phyloP scores from a whole-genome alignment of 169 alveolate species.

The Plasmodium berghei region DNA sequence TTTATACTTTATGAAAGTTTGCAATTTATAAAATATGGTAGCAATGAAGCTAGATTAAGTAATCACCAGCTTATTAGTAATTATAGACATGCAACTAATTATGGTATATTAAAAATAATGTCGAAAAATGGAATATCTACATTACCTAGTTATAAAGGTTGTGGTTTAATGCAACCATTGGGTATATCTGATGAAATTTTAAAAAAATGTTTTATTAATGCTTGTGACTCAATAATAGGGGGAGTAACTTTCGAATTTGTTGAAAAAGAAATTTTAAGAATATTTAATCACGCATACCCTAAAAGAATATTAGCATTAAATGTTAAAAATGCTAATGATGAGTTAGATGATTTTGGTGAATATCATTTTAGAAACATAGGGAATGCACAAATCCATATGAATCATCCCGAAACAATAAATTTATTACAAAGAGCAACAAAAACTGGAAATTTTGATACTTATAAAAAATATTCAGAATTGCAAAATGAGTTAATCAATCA shows the following conservation, averaged over 20 bases:
- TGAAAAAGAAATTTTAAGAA: slow-evolving; percentile 69
- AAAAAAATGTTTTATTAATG: slow-evolving; percentile 74
- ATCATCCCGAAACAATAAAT: slow-evolving; percentile 84
- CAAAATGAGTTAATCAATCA: slow-evolving; percentile 80
- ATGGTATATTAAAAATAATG: slow-evolving; percentile 82
- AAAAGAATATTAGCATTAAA: slow-evolving; percentile 72
- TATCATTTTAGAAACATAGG: slow-evolving; percentile 84
- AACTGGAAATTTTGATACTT: slow-evolving; percentile 75
- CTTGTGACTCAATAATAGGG: slow-evolving; percentile 74
- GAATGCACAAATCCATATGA: slow-evolving; percentile 81
- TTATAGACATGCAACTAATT: slow-evolving; percentile 76
- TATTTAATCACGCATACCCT: slow-evolving; percentile 80
- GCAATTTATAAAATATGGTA: slow-evolving; percentile 36
- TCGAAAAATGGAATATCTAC: slow-evolving; percentile 85
- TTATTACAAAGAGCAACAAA: slow-evolving; percentile 82
- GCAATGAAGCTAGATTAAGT: slow-evolving; percentile 70
- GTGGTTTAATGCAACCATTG: slow-evolving; percentile 81
- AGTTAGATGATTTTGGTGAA: slow-evolving; percentile 81
- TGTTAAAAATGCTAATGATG: slow-evolving; percentile 79
- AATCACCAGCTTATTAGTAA: slow-evolving; percentile 74
- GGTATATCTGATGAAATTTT: slow-evolving; percentile 77
- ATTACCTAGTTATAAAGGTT: slow-evolving; percentile 83
- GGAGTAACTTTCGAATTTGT: slow-evolving; percentile 76
- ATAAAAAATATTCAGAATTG: slow-evolving; percentile 76
- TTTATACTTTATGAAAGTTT: slow-evolving; percentile 81